Evolutionary conservation across 371 early-diverging fungal species (phyloP), one percentile per base, ranked within the genome.

Genomic region (Phascolomyces articulosus): DNA sequence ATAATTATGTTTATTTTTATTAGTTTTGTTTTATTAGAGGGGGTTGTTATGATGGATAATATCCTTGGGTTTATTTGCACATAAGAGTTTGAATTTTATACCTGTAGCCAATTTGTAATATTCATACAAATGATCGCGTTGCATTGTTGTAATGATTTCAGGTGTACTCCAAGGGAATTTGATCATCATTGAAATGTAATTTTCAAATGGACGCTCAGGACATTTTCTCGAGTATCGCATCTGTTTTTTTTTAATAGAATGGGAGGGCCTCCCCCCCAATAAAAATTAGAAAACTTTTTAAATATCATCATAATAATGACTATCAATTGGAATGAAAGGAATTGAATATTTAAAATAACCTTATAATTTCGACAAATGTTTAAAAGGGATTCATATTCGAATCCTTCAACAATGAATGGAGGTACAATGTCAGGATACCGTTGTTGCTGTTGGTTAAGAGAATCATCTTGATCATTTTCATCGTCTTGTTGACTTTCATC

Each of bases 51-150:
- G n/a, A n/a, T n/a, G n/a, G n/a, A n/a, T n/a, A n/a, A n/a, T n/a
- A n/a, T n/a, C n/a, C n/a, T n/a, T n/a, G n/a, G n/a, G n/a, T n/a
- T n/a, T n/a, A n/a, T n/a, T n/a, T n/a, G n/a, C n/a, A n/a, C n/a
- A n/a, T n/a, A n/a, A n/a, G n/a, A n/a, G n/a, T n/a, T n/a, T n/a
- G n/a, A n/a, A n/a, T n/a, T 38, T 10, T 48, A n/a, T 62, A 64
- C 68, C 65, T n/a, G 70, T 69, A 8, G 67, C 61, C 10, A 60
- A 65, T 58, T 89, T 89, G 21, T 83, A 57, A 60, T 87, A 74
- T 61, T 89, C 90, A 66, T 89, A 89, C 23, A 89, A 70, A 65
- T 85, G 86, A 65, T 89, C 89, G 4, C 90, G 75, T 47, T 89
- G 89, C 23, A 86, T 59, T 1, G 82, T 83, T 2, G 78, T 61